Evolutionary conservation across 1,139 yeast genomes (phyloP), one percentile per base, ranked within the genome.

Genomic region (Groenewaldozyma auringiensis): DNA sequence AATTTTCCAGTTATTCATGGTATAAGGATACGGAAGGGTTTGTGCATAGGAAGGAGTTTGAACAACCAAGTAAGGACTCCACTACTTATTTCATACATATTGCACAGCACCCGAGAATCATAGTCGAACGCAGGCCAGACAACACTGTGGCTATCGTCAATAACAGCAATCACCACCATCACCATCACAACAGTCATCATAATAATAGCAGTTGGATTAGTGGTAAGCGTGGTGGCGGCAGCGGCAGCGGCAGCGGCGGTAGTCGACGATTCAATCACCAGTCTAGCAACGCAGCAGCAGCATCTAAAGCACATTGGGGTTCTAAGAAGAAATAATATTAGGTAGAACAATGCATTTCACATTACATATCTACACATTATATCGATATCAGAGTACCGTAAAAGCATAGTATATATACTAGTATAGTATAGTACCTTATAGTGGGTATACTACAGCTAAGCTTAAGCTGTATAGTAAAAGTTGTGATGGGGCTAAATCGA

Each of bases 31-130:
- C 43, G 11, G 40, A 39, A 13, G 53, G 51, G n/a, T 52, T 49
- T 33, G 33, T 43, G 35, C 53, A 52, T 44, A 46, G 53, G 21
- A 49, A 53, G 21, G 55, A 52, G 34, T 50, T 50, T 38, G 53
- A 49, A 35, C 41, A 40, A 31, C 25, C 46, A 2, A 37, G 22
- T 9, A 16, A 18, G 16, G 39, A 35, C 6, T 20, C 42, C 3
- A 31, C 16, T 25, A 32, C 38, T 9, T 35, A 11, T 35, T 39
- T 39, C 13, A 35, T 43, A 13, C 46, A 38, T 21, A 14, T 43
- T 3, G 42, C 46, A 14, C 34, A 41, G 22, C 21, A 29, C 4
- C 22, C 25, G 3, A 33, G 42, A 14, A 13, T 38, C n/a, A 25
- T 27, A 3, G 42, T 38, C 4, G 21, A 18, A 14, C 16, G 20